Evolutionary conservation across 768 basidiomycete species (phyloP).

Genomic region (Hericium rajendrae): DNA sequence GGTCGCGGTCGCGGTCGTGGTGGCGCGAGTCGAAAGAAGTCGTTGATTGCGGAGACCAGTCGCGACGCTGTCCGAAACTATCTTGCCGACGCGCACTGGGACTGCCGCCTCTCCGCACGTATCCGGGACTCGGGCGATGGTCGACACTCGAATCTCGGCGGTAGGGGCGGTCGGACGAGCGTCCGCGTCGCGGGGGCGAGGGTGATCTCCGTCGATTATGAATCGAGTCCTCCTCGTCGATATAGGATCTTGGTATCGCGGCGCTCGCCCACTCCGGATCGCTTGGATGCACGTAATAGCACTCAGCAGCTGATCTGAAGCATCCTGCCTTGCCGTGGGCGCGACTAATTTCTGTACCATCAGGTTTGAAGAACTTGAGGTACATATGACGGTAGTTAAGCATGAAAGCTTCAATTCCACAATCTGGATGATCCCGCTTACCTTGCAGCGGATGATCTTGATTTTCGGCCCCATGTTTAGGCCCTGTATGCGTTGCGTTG

Average conservation of each 20-base stretch:
- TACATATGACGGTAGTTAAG: too few relatives aligned
- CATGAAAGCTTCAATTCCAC: too few relatives aligned
- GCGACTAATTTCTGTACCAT: background rate
- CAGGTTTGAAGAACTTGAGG: background rate
- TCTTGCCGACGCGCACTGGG: background rate
- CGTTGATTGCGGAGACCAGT: background rate
- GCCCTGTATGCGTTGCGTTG: too few relatives aligned
- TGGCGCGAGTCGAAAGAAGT: background rate
- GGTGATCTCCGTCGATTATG: background rate
- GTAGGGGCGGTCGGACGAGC: background rate
- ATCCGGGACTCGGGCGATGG: background rate
- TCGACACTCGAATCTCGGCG: background rate
- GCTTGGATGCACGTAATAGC: slow-evolving; percentile 12
- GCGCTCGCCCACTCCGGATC: slow-evolving; percentile 7
- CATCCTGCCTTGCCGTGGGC: slow-evolving; percentile 4
- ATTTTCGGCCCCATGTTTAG: too few relatives aligned
- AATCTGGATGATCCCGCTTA: background rate
- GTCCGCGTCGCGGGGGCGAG: background rate
- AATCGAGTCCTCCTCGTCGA: background rate
- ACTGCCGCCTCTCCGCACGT: background rate
- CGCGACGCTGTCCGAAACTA: background rate
- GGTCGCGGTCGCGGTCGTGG: background rate
- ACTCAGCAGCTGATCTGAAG: background rate
- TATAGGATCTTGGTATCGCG: background rate
- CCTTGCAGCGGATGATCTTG: background rate